These are phyloP conservation scores for Diaporthe caulivora DNA, from an alignment of 2,329 filamentous ascomycete species.

Conservation along the genomic window DNA sequence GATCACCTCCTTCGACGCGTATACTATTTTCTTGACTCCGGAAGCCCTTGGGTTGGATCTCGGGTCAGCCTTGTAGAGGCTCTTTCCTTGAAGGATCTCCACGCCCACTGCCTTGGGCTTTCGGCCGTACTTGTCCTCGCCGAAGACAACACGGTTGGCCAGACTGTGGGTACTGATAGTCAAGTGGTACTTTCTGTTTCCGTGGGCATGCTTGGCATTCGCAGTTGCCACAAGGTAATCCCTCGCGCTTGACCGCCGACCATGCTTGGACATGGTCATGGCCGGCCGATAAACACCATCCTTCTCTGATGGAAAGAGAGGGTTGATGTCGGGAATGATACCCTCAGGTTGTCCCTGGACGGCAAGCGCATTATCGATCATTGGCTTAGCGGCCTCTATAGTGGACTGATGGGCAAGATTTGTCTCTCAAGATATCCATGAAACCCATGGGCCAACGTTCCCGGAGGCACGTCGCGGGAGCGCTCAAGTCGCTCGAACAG, in stretches of 20 bases:
- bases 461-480: conserved; percentile 49
- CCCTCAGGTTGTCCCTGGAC: conserved; percentile 1
- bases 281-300: conserved; percentile 54
- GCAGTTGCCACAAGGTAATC: conserved; percentile 55
- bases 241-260: conserved; percentile 51
- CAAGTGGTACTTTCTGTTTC: conserved; percentile 53
- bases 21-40: conserved; percentile 45
- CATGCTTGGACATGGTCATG: conserved; percentile 55
- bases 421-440: conserved; percentile 62
- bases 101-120: conserved; percentile 49
- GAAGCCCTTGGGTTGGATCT: conserved; percentile 47
- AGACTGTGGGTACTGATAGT: conserved; percentile 51
- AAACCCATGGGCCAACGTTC: conserved; percentile 59
- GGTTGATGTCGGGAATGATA: conserved; percentile 34
- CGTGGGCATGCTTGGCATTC: conserved; percentile 46
- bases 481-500: conserved; percentile 62
- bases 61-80: conserved; percentile 51
- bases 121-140: conserved; percentile 38
- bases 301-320: neutral
- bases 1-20: conserved; percentile 59
- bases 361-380: conserved; percentile 5
- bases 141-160: conserved; percentile 52
- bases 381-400: conserved; percentile 52
- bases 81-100: conserved; percentile 49
- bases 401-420: conserved; percentile 51